Percentiles rank a stretch among this genome's conserved stretches.
phyloP scores from a whole-genome alignment of 768 basidiomycete species.

The Naematelia aurantialba region DNA sequence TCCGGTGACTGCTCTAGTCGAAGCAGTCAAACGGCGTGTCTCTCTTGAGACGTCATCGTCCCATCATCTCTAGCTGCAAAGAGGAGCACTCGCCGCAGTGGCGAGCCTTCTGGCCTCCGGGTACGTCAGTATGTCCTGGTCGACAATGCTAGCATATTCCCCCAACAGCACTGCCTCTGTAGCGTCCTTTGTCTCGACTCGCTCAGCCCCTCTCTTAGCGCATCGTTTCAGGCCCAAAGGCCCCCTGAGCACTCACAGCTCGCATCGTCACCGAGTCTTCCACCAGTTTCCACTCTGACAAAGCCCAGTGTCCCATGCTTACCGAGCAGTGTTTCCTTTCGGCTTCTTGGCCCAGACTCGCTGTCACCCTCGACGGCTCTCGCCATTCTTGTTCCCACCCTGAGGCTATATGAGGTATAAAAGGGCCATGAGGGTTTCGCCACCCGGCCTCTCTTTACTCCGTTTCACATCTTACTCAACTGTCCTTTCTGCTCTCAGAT shows the following conservation, averaged over 20 bases:
- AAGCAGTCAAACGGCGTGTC: too few relatives aligned
- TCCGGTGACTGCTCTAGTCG: too few relatives aligned
- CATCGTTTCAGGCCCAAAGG: neutral
- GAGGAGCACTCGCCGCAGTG: too few relatives aligned
- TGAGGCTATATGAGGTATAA: neutral
- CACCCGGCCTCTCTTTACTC: neutral
- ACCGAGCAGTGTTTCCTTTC: neutral
- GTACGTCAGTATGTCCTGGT: too few relatives aligned
- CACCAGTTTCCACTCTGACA: neutral
- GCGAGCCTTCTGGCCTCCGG: too few relatives aligned
- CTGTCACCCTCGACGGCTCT: neutral
- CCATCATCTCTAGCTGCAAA: too few relatives aligned
- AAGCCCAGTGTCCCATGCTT: too few relatives aligned
- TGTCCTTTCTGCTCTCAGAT: neutral
- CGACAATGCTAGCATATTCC: too few relatives aligned
- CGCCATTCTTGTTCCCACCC: neutral
- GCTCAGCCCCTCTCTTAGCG: too few relatives aligned
- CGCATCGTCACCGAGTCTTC: neutral
- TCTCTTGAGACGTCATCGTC: too few relatives aligned
- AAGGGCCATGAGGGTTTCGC: neutral
- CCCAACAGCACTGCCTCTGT: too few relatives aligned
- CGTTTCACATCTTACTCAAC: neutral
- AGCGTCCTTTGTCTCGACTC: too few relatives aligned
- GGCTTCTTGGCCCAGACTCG: neutral
- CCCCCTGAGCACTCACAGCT: neutral